Percentiles rank a stretch among this genome's conserved stretches.
phyloP scores from a whole-genome alignment of 176 grass and related monocot genomes.

The Oryza meridionalis region DNA sequence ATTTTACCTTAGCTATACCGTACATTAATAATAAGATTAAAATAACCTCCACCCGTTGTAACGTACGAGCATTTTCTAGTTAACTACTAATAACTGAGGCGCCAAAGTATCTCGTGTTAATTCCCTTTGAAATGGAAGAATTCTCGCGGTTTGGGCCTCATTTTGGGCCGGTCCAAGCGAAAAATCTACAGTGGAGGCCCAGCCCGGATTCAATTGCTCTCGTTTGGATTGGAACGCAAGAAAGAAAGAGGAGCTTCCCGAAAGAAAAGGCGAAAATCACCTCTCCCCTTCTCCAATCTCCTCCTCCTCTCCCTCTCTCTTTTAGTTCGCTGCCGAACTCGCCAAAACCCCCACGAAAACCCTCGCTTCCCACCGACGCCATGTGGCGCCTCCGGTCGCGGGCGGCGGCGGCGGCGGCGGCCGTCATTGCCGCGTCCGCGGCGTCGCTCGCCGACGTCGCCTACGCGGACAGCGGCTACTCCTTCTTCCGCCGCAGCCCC shows the following conservation, averaged over 20 bases:
- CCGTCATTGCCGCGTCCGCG: slow-evolving; percentile 29
- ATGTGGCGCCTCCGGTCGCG: slow-evolving; percentile 58
- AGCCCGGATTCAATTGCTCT: background rate
- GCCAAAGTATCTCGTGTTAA: no score
- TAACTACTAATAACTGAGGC: no score
- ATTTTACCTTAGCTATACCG: no score
- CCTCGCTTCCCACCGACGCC: slow-evolving; percentile 19
- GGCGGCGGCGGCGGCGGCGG: slow-evolving; percentile 20
- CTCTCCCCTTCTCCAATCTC: background rate
- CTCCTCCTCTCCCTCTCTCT: background rate
- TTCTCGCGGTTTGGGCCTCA: background rate
- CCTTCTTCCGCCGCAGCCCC: slow-evolving; percentile 54
- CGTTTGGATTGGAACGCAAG: slow-evolving; percentile 22
- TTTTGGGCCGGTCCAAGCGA: background rate
- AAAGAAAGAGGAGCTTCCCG: slow-evolving; percentile 23
- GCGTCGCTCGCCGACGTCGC: slow-evolving; percentile 49
- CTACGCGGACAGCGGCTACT: slow-evolving; percentile 62
- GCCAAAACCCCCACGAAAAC: slow-evolving; percentile 55
- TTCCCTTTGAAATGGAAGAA: no score
- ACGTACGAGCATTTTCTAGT: no score
- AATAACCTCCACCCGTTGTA: no score
- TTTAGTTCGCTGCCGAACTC: background rate
- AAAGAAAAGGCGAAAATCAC: background rate
- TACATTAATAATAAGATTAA: no score
- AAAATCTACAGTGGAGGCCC: background rate